Base-by-base conservation (phyloP, 1,139 yeast genomes). In the Debaryomycetaceae sp. region DNA sequence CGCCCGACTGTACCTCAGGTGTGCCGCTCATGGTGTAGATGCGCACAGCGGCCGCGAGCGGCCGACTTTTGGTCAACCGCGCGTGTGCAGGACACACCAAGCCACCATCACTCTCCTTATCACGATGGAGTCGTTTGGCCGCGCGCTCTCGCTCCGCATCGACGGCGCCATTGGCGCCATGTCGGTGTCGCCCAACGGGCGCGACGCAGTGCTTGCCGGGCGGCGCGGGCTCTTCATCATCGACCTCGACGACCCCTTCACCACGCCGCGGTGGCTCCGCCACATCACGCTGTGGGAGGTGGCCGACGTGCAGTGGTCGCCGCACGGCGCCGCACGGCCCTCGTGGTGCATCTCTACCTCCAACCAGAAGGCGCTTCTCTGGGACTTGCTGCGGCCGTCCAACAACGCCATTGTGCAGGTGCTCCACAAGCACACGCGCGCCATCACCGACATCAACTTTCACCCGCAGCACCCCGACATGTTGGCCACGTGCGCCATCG, bases 301-400 rank as follows among this genome's bases (percentile, higher is more conserved):
- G 2, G 96, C 98, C 0, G 96, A 91, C 52, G 96, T 89, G 1
- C 97, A 91, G 53, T 91, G 98, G 97, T 85, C 94, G 3, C 96
- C 97, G 0, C 73, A 67, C 37, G 94, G 86, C 50, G 67, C 72
- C 8, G 69, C 78, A 1, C 83, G 83, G 40, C 93, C 95, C 1
- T 71, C 83, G 12, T 88, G 96, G 95, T 88, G 93, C 32, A 82
- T 89, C 1, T 84, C 95, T 1, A 88, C 97, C 0, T 83, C 95
- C 2, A 91, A 91, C 53, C 98, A 91, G 50, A 89, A 91, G 56
- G 97, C 96, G 1, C 63, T 91, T 45, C 77, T 91, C 3, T 91
- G 98, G 98, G 93, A 91, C 55, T 60, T 91, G 41, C 77, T 84
- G 2, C 61, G 91, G 41, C 78, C 86, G 1, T 78, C 91, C 0